These are phyloP conservation scores for Cryphonectria nitschkei DNA, from an alignment of 2,329 filamentous ascomycete genomes.

Conservation along the genomic window DNA sequence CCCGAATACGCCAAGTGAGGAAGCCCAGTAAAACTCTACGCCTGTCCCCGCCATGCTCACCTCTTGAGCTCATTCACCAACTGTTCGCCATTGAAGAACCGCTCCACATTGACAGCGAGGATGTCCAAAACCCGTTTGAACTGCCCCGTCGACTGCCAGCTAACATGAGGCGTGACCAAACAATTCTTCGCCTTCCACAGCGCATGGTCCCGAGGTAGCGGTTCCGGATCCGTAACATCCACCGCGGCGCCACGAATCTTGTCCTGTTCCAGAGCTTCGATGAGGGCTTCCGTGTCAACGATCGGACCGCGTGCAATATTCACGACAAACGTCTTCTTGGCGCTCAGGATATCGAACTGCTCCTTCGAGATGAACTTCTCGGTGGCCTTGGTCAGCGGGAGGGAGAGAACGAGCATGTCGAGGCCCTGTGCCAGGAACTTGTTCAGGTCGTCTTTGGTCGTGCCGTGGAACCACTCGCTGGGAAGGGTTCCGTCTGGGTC, in stretches of 20 bases:
- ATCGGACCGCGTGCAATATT: slow-evolving; percentile 64
- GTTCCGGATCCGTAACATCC: slow-evolving; percentile 75
- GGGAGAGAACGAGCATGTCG: slow-evolving; percentile 46
- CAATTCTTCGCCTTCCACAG: slow-evolving; percentile 69
- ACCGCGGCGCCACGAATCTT: slow-evolving; percentile 61
- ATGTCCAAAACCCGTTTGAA: slow-evolving; percentile 33
- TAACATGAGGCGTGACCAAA: slow-evolving; percentile 52
- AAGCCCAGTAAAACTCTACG: background rate
- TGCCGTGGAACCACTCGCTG: slow-evolving; percentile 45
- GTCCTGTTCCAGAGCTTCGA: slow-evolving; percentile 53
- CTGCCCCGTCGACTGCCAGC: slow-evolving; percentile 36
- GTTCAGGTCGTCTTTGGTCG: slow-evolving; percentile 39
- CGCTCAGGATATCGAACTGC: slow-evolving; percentile 45
- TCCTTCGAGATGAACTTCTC: slow-evolving; percentile 47
- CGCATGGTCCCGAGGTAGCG: slow-evolving; percentile 64
- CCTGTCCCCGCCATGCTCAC: background rate
- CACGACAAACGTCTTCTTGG: slow-evolving; percentile 57
- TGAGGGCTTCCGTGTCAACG: slow-evolving; percentile 51
- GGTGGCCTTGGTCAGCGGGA: slow-evolving; percentile 45
- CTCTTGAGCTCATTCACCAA: slow-evolving; percentile 34
- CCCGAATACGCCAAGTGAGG: background rate
- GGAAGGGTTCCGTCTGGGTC: slow-evolving; percentile 47
- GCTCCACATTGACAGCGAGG: slow-evolving; percentile 37
- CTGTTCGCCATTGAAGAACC: slow-evolving; percentile 33
- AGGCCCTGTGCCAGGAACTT: slow-evolving; percentile 47